Evolutionary conservation across 208 protist species (phyloP), one percentile per base, ranked within the genome.

Genomic region (Spongospora subterranea): DNA sequence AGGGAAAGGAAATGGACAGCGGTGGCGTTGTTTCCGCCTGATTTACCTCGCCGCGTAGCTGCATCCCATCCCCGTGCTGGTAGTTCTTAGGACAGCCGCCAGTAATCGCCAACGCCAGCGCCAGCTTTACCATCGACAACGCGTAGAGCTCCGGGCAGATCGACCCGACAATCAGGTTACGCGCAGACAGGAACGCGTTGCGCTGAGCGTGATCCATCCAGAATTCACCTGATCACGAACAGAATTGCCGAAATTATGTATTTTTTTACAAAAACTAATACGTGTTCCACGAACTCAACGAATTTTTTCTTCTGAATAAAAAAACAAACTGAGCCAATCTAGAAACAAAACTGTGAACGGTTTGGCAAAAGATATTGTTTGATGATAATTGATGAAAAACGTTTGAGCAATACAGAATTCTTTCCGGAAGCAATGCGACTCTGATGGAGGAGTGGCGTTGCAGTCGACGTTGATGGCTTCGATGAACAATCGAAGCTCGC

Each of bases 51-150:
- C 24, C 54, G n/a, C 24, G n/a, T 24, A 66, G 24, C 24, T 24
- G n/a, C 24, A 66, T n/a, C 24, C 24, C 24, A n/a, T n/a, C 24
- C 24, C 24, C 24, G 54, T n/a, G 54, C 24, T 24, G 17, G 77
- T 17, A 17, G n/a, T n/a, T 0, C 40, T 39, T 93, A n/a, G n/a
- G n/a, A n/a, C n/a, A n/a, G 13, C 93, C 93, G 35, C 93, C 93
- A 45, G 93, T 65, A 20, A 94, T 54, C 0, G 89, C 92, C 43
- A 94, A 88, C 40, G 89, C n/a, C 45, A 93, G 0, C 17, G 93
- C 91, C 17, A 94, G 89, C 90, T 94, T 94, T 46, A 93, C 91
- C 24, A 93, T 24, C 39, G 40, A 92, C 92, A 94, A 90, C 46
- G 88, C 93, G 46, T 1, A 93, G 35, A 94, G 77, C 38, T 94